phyloP scores from a whole-genome alignment of 495 filamentous ascomycete genomes.

The Penicillium atrosanguineum region DNA sequence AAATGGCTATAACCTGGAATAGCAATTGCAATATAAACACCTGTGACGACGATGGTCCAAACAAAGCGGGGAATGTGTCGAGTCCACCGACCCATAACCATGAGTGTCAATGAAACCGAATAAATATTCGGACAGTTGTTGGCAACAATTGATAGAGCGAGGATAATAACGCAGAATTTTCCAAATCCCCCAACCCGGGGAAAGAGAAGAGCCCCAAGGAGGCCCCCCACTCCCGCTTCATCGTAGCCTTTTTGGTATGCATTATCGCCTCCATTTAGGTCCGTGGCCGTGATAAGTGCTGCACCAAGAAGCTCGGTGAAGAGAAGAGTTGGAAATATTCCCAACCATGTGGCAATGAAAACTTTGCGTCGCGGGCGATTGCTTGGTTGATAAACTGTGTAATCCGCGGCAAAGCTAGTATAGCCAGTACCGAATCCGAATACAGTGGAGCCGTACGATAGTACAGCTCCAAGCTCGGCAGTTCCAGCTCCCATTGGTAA shows the following conservation, averaged over 20 bases:
- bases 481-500: conserved; percentile 37
- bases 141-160: conserved; percentile 51
- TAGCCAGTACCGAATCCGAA: conserved; percentile 23
- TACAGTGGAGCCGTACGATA: conserved; percentile 19
- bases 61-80: conserved; percentile 50
- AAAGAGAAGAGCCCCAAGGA: conserved; percentile 52
- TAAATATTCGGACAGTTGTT: conserved; percentile 43
- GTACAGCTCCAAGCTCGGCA: conserved; percentile 33
- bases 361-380: conserved; percentile 18
- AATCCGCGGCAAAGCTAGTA: conserved; percentile 19
- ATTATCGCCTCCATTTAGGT: conserved; percentile 37
- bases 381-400: conserved; percentile 22
- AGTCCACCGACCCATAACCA: conserved; percentile 49
- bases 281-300: conserved; percentile 48
- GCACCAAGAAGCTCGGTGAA: conserved; percentile 53
- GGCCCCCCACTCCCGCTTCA: conserved; percentile 47
- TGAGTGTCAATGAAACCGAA: conserved; percentile 55
- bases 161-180: conserved; percentile 52
- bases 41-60: conserved; percentile 49
- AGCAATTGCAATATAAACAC: conserved; percentile 50
- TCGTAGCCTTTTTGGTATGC: conserved; percentile 37
- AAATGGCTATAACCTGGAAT: conserved; percentile 51
- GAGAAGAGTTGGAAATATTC: conserved; percentile 41
- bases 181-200: conserved; percentile 51
- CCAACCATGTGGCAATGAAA: conserved; percentile 18